Base-by-base conservation (phyloP, 1,284 basidiomycete genomes). In the Clitocybe nebularis region DNA sequence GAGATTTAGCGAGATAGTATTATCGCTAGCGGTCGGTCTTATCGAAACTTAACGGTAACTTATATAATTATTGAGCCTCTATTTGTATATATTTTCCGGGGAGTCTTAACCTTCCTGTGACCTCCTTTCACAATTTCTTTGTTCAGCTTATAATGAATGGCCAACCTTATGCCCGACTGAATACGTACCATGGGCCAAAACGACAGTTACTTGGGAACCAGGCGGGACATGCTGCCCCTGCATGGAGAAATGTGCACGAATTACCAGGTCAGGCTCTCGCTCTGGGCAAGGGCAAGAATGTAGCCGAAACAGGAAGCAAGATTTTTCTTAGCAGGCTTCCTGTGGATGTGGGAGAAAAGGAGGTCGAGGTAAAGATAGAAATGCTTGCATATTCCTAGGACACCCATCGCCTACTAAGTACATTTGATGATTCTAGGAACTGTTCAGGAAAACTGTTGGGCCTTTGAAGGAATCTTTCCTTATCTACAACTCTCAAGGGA, bases 391-490 rank as follows among this genome's bases (percentile, higher is more conserved):
- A 20, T 4, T 33, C 13, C 19, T 19, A 20, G 17, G n/a, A n/a
- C n/a, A n/a, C n/a, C n/a, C n/a, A n/a, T n/a, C n/a, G n/a, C n/a
- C n/a, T n/a, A 22, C 29, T 14, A 14, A 25, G 38, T 14, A 33
- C 8, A 24, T 14, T 35, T 36, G n/a, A 43, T 39, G 26, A 13
- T 19, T 45, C 34, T 52, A 88, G 85, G 78, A 83, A 26, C 64
- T 88, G 38, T 87, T 88, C 60, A 72, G 66, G 46, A 85, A 81
- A 61, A 88, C 85, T 0, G 72, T 89, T 22, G 85, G 85, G 1
- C 82, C 84, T 0, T 58, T 87, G 45, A 79, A 72, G 54, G 82
- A 86, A 21, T 70, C 67, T 20, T 81, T 87, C 49, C 55, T 88
- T 51, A 71, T 87, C 10, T 82, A 84, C 64, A 88, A 87, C 58